Percentiles rank a stretch among this genome's conserved stretches.
These are phyloP conservation scores for Yarrowia galli DNA, from an alignment of 1,139 yeast genomes.

Conservation along the genomic window DNA sequence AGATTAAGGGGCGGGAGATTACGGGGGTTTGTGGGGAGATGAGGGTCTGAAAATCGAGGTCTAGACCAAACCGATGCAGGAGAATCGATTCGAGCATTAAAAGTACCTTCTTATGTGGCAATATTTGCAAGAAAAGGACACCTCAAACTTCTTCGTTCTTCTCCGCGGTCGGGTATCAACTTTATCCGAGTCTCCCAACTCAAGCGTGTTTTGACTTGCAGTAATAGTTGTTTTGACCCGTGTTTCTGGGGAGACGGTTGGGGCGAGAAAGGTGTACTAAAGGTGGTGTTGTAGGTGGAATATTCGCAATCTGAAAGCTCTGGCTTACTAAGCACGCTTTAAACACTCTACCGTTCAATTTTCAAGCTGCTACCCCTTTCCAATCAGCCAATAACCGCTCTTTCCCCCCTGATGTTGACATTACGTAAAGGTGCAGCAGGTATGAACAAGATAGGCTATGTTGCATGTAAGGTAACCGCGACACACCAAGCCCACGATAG, in stretches of 20 bases:
- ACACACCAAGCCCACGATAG: not conserved
- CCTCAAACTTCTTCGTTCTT: too few species aligned
- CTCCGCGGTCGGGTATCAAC: not conserved
- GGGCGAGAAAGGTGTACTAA: too few species aligned
- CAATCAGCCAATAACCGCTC: too few species aligned
- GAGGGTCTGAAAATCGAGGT: not conserved
- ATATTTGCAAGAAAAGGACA: too few species aligned
- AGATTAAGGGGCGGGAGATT: not conserved
- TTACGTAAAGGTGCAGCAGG: slow-evolving; percentile 16
- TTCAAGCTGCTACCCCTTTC: not conserved
- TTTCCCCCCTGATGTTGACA: not conserved
- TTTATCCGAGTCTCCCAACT: slow-evolving; percentile 13
- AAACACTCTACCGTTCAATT: not conserved
- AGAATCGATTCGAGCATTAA: not conserved
- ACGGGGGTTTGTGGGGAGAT: not conserved
- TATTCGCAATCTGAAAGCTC: too few species aligned
- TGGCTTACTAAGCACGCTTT: not conserved
- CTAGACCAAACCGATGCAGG: too few species aligned
- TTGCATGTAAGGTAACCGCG: not conserved
- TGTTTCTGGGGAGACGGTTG: not conserved
- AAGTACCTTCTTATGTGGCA: not conserved
- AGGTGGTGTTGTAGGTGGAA: too few species aligned
- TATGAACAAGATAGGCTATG: slow-evolving; percentile 6
- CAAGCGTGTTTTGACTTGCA: slow-evolving; percentile 14
- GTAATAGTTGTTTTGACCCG: slow-evolving; percentile 3